Percentiles rank a stretch among this genome's conserved stretches.
Evolutionary conservation across 169 alveolate genomes (phyloP).

Genomic region (Cryptosporidium ryanae): DNA sequence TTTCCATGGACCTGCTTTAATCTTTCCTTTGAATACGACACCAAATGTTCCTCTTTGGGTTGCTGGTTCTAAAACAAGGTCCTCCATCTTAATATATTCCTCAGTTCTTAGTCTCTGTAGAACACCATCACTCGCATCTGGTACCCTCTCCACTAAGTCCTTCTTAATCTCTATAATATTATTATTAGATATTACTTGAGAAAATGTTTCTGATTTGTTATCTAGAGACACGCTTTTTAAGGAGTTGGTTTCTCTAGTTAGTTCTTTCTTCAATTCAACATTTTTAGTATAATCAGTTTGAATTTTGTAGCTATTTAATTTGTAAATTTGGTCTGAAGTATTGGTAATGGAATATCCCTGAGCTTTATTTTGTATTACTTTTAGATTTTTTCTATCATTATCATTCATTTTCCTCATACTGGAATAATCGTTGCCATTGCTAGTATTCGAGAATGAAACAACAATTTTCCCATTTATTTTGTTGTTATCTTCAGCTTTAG

Average conservation of each 20-base stretch:
- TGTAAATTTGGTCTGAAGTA: too few species aligned
- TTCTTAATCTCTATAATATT: slow-evolving; percentile 42
- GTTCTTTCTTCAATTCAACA: too few species aligned
- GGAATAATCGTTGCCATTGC: too few species aligned
- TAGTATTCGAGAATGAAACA: too few species aligned
- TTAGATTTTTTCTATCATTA: too few species aligned
- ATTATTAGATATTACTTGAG: slow-evolving; percentile 56
- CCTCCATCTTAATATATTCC: slow-evolving; percentile 67
- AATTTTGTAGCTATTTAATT: neutral
- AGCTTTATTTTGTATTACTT: too few species aligned
- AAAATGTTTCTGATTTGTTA: slow-evolving; percentile 24
- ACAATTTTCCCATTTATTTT: too few species aligned
- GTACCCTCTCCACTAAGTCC: slow-evolving; percentile 59
- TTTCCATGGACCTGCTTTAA: slow-evolving; percentile 48
- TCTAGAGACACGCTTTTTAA: neutral
- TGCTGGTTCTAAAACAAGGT: slow-evolving; percentile 65
- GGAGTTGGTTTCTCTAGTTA: neutral
- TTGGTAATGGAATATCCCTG: too few species aligned
- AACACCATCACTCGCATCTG: slow-evolving; percentile 75
- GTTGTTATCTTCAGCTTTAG: neutral
- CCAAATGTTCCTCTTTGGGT: slow-evolving; percentile 75
- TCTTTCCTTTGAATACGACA: slow-evolving; percentile 57
- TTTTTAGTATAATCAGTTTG: neutral
- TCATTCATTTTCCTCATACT: too few species aligned
- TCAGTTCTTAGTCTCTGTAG: slow-evolving; percentile 45